A percentile compares a stretch with the other conserved stretches of the same genome.
phyloP scores from a whole-genome alignment of 208 protist species.

The Porcisia hertigi region DNA sequence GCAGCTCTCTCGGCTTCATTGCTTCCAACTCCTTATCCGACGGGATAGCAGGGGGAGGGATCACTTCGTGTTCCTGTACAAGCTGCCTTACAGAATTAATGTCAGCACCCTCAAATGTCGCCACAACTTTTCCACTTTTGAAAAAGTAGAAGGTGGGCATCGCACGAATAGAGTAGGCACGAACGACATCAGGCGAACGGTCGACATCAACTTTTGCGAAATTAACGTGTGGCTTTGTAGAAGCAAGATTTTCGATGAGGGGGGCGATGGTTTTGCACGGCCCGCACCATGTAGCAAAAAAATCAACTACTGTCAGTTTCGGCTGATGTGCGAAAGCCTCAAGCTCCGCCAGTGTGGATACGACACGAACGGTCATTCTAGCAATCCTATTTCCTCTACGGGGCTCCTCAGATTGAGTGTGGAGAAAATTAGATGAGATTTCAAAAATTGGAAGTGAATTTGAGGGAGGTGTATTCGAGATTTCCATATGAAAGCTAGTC shows the following conservation, averaged over 20 bases:
- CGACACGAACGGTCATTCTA: constrained; percentile 39
- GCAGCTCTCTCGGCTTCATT: constrained; percentile 55
- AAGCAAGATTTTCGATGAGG: constrained; percentile 49
- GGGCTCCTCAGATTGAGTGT: constrained; percentile 4
- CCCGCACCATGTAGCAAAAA: constrained; percentile 76
- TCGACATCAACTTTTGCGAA: constrained; percentile 82
- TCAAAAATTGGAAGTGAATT: too few relatives aligned
- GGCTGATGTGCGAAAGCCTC: constrained; percentile 37
- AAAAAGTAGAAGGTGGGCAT: constrained; percentile 81
- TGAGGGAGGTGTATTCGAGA: too few relatives aligned
- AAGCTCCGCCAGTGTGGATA: constrained; percentile 48
- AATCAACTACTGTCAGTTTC: constrained; percentile 74
- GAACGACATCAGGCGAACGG: constrained; percentile 39
- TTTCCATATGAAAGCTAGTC: too few relatives aligned
- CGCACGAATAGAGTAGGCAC: constrained; percentile 46
- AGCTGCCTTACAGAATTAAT: constrained; percentile 40
- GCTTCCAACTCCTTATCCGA: constrained; percentile 43
- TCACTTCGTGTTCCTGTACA: constrained; percentile 51
- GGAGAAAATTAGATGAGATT: constrained; percentile 13
- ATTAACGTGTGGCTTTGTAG: constrained; percentile 55
- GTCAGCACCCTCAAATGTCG: constrained; percentile 67
- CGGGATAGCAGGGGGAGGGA: constrained; percentile 55
- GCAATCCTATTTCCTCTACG: neutral
- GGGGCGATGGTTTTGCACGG: constrained; percentile 66
- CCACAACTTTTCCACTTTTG: constrained; percentile 51